phyloP scores from a whole-genome alignment of 176 grass and related monocot genomes.

The Oryza meridionalis region DNA sequence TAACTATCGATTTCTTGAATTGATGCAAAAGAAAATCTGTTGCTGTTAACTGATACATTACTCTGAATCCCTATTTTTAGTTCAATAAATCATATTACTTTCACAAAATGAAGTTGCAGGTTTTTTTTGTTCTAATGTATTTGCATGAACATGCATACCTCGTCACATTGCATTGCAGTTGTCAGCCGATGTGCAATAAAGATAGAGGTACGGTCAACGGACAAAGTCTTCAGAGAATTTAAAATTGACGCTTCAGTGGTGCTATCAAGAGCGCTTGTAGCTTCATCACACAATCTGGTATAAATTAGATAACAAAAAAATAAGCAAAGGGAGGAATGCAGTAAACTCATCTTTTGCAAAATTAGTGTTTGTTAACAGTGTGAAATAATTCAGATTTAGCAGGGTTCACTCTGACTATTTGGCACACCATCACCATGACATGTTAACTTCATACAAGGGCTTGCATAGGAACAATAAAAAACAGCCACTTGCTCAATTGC shows the following conservation, averaged over 20 bases:
- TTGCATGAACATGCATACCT: slow-evolving; percentile 54
- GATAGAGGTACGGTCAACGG: slow-evolving; percentile 73
- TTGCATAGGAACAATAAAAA: slow-evolving; percentile 4
- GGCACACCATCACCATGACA: not conserved
- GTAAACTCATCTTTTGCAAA: slow-evolving; percentile 40
- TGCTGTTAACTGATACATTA: slow-evolving; percentile 8
- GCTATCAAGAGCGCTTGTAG: slow-evolving; percentile 96
- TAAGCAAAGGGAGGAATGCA: slow-evolving; percentile 6
- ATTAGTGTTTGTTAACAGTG: not conserved
- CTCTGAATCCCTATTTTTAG: not conserved
- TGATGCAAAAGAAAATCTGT: slow-evolving; percentile 33
- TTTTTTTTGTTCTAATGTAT: not conserved
- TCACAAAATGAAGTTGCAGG: not conserved
- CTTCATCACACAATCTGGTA: slow-evolving; percentile 92
- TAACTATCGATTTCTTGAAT: slow-evolving; percentile 5
- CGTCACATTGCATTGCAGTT: slow-evolving; percentile 90
- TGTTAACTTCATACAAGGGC: too few species aligned
- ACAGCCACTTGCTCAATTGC: not conserved
- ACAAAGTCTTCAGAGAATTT: slow-evolving; percentile 79
- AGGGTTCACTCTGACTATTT: not conserved
- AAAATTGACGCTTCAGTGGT: slow-evolving; percentile 95
- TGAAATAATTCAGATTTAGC: slow-evolving; percentile 16
- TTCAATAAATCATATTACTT: not conserved
- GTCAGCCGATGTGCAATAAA: slow-evolving; percentile 96
- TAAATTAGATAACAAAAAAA: slow-evolving; percentile 18